Conservation (phyloP, 2,329 filamentous ascomycete genomes). For the Alternaria infectoria region DNA sequence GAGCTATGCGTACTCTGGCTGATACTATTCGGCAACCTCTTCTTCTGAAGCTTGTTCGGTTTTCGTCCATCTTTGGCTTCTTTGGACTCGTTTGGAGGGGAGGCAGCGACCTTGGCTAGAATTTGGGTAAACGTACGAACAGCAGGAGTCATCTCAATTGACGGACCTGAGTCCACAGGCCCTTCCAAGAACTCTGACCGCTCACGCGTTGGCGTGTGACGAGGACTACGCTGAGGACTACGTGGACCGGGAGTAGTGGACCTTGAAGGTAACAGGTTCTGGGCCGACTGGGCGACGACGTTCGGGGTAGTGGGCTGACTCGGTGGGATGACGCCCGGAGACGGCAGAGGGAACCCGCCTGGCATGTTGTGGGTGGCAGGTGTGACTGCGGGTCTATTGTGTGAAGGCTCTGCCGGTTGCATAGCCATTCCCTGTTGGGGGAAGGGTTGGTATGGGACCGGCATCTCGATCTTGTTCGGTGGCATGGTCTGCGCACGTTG, state of each 20-base stretch:
- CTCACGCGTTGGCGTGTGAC: conserved; percentile 39
- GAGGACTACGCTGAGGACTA: conserved; percentile 26
- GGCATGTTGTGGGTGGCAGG: conserved; percentile 48
- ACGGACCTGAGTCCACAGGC: conserved; percentile 34
- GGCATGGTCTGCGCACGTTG: conserved; percentile 30
- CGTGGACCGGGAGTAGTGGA: conserved; percentile 14
- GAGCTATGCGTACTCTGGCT: conserved; percentile 93
- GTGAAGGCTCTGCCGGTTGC: conserved; percentile 17
- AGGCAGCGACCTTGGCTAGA: conserved; percentile 50
- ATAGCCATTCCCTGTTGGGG: not conserved
- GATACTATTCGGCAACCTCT: conserved; percentile 71
- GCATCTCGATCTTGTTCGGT: conserved; percentile 33
- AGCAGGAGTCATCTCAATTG: conserved; percentile 32
- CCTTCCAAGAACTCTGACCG: conserved; percentile 43
- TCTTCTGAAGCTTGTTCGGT: conserved; percentile 93
- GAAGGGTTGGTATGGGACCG: conserved; percentile 20
- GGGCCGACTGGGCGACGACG: conserved; percentile 22
- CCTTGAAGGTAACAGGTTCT: conserved; percentile 27
- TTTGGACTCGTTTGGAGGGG: conserved; percentile 64
- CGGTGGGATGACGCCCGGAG: conserved; percentile 50
- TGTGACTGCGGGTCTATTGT: conserved; percentile 32
- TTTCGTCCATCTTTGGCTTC: conserved; percentile 59
- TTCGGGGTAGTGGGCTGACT: conserved; percentile 48
- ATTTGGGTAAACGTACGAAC: conserved; percentile 49
- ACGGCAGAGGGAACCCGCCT: conserved; percentile 67